phyloP scores from a whole-genome alignment of 2,329 filamentous ascomycete species.

The Ambrosiella xylebori region DNA sequence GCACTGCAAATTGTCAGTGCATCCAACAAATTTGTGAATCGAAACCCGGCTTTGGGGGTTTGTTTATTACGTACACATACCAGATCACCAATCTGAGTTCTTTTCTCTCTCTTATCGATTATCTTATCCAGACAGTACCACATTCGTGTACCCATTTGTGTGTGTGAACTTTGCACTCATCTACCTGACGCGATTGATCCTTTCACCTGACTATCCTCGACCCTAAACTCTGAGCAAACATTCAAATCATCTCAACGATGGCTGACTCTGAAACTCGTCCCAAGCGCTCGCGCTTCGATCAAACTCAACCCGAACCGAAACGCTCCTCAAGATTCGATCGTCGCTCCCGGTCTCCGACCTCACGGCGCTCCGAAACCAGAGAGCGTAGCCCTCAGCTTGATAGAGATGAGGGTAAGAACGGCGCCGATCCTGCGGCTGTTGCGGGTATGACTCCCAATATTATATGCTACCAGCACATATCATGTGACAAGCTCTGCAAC shows the following conservation, averaged over 20 bases:
- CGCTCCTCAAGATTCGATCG: conserved; percentile 72
- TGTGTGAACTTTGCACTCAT: no score
- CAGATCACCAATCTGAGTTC: no score
- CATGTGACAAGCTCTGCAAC: no score
- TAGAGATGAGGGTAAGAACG: conserved; percentile 8
- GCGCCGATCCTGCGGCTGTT: conserved; percentile 55
- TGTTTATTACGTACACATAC: no score
- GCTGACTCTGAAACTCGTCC: conserved; percentile 57
- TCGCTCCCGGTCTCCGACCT: conserved; percentile 68
- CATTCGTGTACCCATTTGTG: no score
- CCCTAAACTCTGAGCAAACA: background rate
- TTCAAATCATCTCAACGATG: conserved; percentile 27
- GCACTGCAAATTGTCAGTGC: background rate
- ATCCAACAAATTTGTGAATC: background rate
- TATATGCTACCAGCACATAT: no score
- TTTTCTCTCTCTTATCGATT: no score
- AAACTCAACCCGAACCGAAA: conserved; percentile 63
- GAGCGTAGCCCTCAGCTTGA: conserved; percentile 52
- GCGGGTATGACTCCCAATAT: conserved; percentile 40
- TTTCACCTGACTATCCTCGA: no score
- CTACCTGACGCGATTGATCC: no score
- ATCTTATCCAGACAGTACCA: no score
- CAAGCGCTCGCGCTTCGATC: conserved; percentile 89
- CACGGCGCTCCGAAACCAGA: conserved; percentile 48
- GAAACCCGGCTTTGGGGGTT: no score